These are phyloP conservation scores for Orbilia ellipsospora DNA, from an alignment of 2,329 filamentous ascomycete genomes.

Conservation along the genomic window DNA sequence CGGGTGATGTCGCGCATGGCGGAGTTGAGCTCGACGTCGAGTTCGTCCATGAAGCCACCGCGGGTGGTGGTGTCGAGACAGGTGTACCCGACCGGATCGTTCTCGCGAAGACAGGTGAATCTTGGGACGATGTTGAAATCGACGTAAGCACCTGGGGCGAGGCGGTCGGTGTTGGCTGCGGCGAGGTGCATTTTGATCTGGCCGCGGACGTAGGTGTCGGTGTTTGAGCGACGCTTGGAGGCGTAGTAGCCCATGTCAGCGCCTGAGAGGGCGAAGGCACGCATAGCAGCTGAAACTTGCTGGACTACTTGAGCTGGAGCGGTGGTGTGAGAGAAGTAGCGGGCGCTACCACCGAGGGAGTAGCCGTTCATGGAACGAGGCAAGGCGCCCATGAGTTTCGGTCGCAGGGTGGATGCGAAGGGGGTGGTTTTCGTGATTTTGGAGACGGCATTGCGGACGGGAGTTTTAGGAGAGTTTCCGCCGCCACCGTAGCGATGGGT, in stretches of 20 bases:
- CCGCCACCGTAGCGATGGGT: constrained; percentile 61
- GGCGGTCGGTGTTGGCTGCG: constrained; percentile 59
- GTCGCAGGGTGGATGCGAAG: constrained; percentile 87
- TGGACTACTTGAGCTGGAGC: constrained; percentile 87
- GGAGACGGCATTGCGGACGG: constrained; percentile 69
- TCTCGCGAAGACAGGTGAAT: constrained; percentile 83
- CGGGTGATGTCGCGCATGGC: constrained; percentile 84
- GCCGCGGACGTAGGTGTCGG: constrained; percentile 74
- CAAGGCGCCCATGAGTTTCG: constrained; percentile 87
- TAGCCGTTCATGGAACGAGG: constrained; percentile 92
- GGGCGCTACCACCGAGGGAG: constrained; percentile 74
- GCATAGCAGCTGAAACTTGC: constrained; percentile 88
- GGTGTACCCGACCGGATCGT: constrained; percentile 70
- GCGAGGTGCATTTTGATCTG: constrained; percentile 68
- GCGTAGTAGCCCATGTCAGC: constrained; percentile 83
- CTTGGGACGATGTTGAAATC: constrained; percentile 91
- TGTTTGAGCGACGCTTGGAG: constrained; percentile 79
- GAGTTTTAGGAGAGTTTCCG: constrained; percentile 68
- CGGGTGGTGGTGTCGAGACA: constrained; percentile 73
- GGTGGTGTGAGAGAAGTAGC: constrained; percentile 85
- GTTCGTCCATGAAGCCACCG: constrained; percentile 79
- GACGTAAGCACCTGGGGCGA: constrained; percentile 79
- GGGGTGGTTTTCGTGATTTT: constrained; percentile 80
- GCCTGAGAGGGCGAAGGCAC: constrained; percentile 91
- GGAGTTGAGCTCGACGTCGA: constrained; percentile 88